Conservation (phyloP, 1,139 yeast species). For the Suhomyces bolitotheri region DNA sequence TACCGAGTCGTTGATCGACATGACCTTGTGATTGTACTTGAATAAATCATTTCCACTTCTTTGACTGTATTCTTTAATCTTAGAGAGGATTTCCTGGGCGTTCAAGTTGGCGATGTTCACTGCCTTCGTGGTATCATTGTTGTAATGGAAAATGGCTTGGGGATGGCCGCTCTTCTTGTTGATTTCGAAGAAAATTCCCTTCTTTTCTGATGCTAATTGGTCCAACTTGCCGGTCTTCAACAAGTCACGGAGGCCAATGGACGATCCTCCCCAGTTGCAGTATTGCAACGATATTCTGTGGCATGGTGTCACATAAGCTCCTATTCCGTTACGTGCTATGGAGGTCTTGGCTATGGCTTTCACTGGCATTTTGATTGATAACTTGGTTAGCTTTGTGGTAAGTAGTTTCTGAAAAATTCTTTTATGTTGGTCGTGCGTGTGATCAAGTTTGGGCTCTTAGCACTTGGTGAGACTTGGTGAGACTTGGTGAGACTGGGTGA, state of each 20-base stretch:
- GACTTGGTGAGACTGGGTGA: too few relatives aligned
- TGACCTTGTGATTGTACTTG: conserved; percentile 65
- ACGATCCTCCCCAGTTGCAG: conserved; percentile 96
- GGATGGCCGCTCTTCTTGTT: conserved; percentile 82
- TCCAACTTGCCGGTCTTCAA: conserved; percentile 56
- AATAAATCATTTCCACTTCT: conserved; percentile 42
- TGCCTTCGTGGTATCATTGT: conserved; percentile 31
- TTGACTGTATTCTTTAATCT: conserved; percentile 55
- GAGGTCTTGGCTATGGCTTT: conserved; percentile 56
- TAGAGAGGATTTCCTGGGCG: conserved; percentile 58
- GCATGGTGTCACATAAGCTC: conserved; percentile 77
- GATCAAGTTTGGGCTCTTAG: neutral
- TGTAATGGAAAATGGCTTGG: conserved; percentile 39
- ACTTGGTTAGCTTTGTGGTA: conserved; percentile 2
- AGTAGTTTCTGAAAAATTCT: conserved; percentile 11
- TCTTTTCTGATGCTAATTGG: conserved; percentile 56
- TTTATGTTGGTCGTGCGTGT: conserved; percentile 11
- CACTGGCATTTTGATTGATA: conserved; percentile 37
- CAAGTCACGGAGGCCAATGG: conserved; percentile 76
- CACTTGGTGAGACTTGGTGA: neutral
- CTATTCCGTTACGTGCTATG: conserved; percentile 75
- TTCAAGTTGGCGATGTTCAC: conserved; percentile 55
- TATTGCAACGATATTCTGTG: conserved; percentile 69
- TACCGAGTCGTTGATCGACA: conserved; percentile 76
- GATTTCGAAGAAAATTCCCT: conserved; percentile 72